These are phyloP conservation scores for Mycena alexandri DNA, from an alignment of 768 basidiomycete species.

Conservation along the genomic window DNA sequence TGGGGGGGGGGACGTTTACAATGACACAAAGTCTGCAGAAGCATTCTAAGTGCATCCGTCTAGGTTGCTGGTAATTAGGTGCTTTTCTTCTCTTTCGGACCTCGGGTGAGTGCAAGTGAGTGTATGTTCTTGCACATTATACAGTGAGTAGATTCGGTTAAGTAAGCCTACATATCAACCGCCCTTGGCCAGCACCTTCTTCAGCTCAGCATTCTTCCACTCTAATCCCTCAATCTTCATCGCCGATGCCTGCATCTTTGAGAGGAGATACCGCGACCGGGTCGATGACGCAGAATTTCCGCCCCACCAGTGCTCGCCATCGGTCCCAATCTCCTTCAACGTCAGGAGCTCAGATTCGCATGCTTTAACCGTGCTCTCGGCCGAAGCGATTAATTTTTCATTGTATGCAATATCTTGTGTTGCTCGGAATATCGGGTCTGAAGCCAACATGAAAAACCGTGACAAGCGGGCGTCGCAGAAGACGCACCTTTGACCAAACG, in stretches of 20 bases:
- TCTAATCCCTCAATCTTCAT: slow-evolving; percentile 79
- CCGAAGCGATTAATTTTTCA: slow-evolving; percentile 68
- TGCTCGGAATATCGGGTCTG: slow-evolving; percentile 84
- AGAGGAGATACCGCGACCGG: slow-evolving; percentile 75
- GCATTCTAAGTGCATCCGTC: no score
- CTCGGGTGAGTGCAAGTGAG: no score
- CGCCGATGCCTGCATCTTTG: slow-evolving; percentile 80
- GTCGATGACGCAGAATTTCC: slow-evolving; percentile 62
- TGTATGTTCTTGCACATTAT: slow-evolving; percentile 8
- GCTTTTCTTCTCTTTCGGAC: no score
- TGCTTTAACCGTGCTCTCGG: slow-evolving; percentile 73
- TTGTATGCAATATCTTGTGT: slow-evolving; percentile 87
- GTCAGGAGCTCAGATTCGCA: slow-evolving; percentile 83
- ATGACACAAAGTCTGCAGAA: no score
- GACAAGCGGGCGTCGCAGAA: slow-evolving; percentile 1
- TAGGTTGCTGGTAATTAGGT: no score
- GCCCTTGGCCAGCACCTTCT: slow-evolving; percentile 64
- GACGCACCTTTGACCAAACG: slow-evolving; percentile 79
- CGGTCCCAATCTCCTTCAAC: slow-evolving; percentile 74
- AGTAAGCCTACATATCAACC: slow-evolving; percentile 31
- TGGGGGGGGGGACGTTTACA: no score
- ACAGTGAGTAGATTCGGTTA: slow-evolving; percentile 9
- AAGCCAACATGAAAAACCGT: slow-evolving; percentile 18
- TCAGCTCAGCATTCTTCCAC: slow-evolving; percentile 76
- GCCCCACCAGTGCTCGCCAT: slow-evolving; percentile 59